A percentile compares a stretch with the other conserved stretches of the same genome.
phyloP scores from a whole-genome alignment of 2,329 filamentous ascomycete genomes.

The Fusarium tanahbumbuense region DNA sequence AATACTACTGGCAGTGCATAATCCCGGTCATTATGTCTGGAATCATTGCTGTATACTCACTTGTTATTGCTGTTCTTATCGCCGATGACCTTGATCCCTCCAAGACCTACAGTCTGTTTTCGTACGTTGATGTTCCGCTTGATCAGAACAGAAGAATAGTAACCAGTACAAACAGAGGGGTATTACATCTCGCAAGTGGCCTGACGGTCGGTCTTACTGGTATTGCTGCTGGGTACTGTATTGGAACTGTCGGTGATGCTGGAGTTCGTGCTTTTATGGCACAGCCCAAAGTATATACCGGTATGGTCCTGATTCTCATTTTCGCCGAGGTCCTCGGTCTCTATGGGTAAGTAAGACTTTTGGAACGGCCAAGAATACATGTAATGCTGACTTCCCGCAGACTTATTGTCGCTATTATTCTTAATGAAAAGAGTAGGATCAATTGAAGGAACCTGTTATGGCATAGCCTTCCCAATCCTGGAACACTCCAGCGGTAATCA shows the following conservation, averaged over 20 bases:
- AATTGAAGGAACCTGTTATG: too few relatives aligned
- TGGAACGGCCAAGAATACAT: neutral
- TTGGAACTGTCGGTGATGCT: slow-evolving; percentile 93
- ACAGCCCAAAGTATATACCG: slow-evolving; percentile 94
- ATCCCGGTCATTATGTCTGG: slow-evolving; percentile 98
- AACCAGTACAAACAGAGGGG: slow-evolving; percentile 68
- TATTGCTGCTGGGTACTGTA: slow-evolving; percentile 93
- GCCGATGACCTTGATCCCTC: slow-evolving; percentile 86
- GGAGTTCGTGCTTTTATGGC: slow-evolving; percentile 96
- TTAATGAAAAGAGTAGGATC: slow-evolving; percentile 83
- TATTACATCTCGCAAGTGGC: slow-evolving; percentile 93
- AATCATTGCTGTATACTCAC: slow-evolving; percentile 97
- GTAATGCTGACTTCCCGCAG: slow-evolving; percentile 56
- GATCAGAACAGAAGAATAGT: slow-evolving; percentile 20
- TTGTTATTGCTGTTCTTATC: slow-evolving; percentile 98
- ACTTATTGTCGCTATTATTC: slow-evolving; percentile 90
- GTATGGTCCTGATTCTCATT: slow-evolving; percentile 98
- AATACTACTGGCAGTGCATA: slow-evolving; percentile 68
- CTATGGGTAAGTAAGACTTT: slow-evolving; percentile 77
- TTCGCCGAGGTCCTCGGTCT: slow-evolving; percentile 98
- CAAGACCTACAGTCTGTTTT: slow-evolving; percentile 83
- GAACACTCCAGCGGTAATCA: too few relatives aligned
- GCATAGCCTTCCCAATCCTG: too few relatives aligned
- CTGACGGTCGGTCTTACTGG: slow-evolving; percentile 92
- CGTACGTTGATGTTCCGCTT: slow-evolving; percentile 61